Evolutionary conservation across 1,284 basidiomycete species (phyloP).

Genomic region (Fomitopsis palustris): DNA sequence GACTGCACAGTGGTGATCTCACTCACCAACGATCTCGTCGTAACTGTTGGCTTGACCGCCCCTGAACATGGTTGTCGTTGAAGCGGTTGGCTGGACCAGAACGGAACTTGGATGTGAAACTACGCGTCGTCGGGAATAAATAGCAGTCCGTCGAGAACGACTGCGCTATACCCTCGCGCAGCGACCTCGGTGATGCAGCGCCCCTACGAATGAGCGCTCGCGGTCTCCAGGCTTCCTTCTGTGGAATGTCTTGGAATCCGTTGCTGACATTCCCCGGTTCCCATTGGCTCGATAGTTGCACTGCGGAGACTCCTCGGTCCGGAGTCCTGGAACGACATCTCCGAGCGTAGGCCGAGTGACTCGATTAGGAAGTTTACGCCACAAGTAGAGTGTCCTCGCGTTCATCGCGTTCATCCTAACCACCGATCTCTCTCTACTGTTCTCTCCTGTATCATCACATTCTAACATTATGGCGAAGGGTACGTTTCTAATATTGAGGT

Average conservation of each 20-base stretch:
- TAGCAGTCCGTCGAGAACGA: constrained; percentile 11
- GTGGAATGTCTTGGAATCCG: neutral
- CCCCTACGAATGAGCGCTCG: neutral
- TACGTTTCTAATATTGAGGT: neutral
- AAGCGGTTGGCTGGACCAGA: neutral
- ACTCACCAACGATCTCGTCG: constrained; percentile 91
- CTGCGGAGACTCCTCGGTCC: neutral
- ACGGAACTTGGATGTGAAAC: neutral
- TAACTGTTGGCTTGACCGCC: constrained; percentile 73
- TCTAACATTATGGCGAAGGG: neutral
- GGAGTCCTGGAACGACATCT: neutral
- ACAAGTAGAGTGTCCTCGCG: neutral
- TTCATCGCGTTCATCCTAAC: constrained; percentile 6
- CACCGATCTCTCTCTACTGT: neutral
- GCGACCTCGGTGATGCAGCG: constrained; percentile 1
- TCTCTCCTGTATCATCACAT: too few relatives aligned
- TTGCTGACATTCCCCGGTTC: neutral
- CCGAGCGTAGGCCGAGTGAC: neutral
- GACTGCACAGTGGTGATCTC: neutral
- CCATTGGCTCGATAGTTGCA: neutral
- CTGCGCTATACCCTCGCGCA: constrained; percentile 13
- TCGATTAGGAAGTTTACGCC: neutral
- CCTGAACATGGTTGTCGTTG: constrained; percentile 53
- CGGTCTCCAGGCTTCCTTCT: neutral
- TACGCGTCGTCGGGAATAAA: constrained; percentile 6